These are phyloP conservation scores for Amaranthus tricolor DNA, from an alignment of 179 eudicot species.

Conservation along the genomic window DNA sequence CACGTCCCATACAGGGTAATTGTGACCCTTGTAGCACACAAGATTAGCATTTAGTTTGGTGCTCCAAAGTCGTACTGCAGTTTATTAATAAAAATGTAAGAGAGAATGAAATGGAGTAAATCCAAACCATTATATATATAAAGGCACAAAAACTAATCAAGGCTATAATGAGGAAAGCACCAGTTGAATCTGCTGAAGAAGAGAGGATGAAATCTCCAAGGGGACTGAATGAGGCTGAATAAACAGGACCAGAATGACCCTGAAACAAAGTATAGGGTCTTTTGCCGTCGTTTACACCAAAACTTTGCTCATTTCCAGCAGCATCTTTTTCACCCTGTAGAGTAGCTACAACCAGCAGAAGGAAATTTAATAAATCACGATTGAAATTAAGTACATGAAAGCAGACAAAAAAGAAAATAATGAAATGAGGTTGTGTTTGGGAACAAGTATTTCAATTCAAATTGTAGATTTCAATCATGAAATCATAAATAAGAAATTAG, in stretches of 20 bases:
- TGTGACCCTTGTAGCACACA: constrained; percentile 99
- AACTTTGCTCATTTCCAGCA: constrained; percentile 43
- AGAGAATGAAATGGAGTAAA: background rate
- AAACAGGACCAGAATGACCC: constrained; percentile 97
- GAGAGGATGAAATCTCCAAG: constrained; percentile 90
- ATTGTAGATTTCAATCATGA: too few relatives aligned
- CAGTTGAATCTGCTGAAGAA: constrained; percentile 93
- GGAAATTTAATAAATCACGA: background rate
- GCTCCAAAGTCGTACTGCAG: constrained; percentile 96
- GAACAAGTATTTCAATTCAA: too few relatives aligned
- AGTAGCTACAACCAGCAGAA: constrained; percentile 42
- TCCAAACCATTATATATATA: background rate
- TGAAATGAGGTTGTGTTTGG: too few relatives aligned
- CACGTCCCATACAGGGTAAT: constrained; percentile 99
- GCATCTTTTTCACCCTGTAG: constrained; percentile 64
- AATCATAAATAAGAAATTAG: too few relatives aligned
- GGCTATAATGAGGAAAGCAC: constrained; percentile 38
- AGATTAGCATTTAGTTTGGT: constrained; percentile 90
- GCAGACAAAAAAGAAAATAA: constrained; percentile 5
- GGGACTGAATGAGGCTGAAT: constrained; percentile 85
- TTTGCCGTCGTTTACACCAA: constrained; percentile 48
- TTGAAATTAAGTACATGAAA: background rate
- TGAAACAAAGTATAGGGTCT: constrained; percentile 73
- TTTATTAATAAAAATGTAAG: constrained; percentile 8
- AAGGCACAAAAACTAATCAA: constrained; percentile 12